Base-by-base conservation (phyloP, 805 yeast genomes). In the Lipomyces spencermartinsiae region DNA sequence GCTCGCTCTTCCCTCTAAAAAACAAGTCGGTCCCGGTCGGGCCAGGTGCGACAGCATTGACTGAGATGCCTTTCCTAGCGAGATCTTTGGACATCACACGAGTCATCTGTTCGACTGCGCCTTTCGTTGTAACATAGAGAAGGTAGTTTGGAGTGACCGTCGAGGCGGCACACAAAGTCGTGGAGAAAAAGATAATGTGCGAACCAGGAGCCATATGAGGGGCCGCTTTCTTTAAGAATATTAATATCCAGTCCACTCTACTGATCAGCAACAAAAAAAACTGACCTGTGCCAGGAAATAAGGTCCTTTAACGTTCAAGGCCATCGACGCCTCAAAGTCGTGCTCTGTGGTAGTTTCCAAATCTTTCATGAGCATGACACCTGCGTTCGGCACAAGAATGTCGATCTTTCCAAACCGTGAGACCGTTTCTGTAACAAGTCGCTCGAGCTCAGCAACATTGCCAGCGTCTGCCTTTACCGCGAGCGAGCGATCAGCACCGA, bases 41-140 rank as follows among this genome's bases (percentile, higher is more conserved):
- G 1, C 87, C 87, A 5, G 87, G 86, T 37, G 83, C 84, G 62
- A 84, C 79, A 12, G 82, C 80, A 70, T 84, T 84, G 62, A 83
- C 84, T 63, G 77, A 78, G 69, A 84, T 80, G 0, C 85, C 84
- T 58, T 77, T 74, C 7, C 74, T 55, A 1, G 84, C 76, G 84
- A 85, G 83, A 67, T 84, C 86, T 64, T 82, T 81, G 4, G 83
- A 76, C 51, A 81, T 68, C 6, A 81, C 76, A 68, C 85, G 86
- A 63, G 81, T 74, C 78, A 85, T 83, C 75, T 79, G 81, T 73
- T 85, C 88, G 67, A 86, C 89, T 14, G 85, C 83, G 6, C 85
- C 83, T 74, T 86, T 87, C 22, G 86, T 80, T 69, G 87, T 89
- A 77, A 85, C 89, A 73, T 87, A 87, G 46, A 81, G 68, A 16